Evolutionary conservation across 768 basidiomycete species (phyloP).

Genomic region (Pisolithus sp.): DNA sequence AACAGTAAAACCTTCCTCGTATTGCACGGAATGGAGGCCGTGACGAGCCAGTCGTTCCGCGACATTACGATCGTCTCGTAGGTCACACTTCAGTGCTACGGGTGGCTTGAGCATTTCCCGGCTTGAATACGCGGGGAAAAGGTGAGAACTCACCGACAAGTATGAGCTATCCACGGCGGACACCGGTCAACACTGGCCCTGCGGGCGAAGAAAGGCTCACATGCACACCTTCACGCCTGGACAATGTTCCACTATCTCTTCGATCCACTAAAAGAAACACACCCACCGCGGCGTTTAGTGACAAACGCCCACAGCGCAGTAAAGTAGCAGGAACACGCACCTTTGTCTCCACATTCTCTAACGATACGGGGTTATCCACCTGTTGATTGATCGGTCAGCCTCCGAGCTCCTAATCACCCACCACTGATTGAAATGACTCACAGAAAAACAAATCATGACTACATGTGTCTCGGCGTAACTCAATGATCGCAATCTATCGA

Average conservation of each 20-base stretch:
- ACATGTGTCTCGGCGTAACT: conserved; percentile 97
- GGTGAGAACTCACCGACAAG: conserved; percentile 66
- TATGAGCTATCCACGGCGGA: conserved; percentile 49
- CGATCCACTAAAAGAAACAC: conserved; percentile 69
- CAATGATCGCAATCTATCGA: conserved; percentile 88
- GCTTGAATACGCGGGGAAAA: not conserved
- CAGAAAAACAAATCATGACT: conserved; percentile 94
- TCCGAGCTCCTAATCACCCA: not conserved
- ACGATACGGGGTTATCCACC: conserved; percentile 91
- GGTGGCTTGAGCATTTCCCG: conserved; percentile 9
- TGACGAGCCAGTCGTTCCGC: conserved; percentile 68
- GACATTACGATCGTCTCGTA: conserved; percentile 75
- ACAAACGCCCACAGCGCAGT: not conserved
- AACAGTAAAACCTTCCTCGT: conserved; percentile 86
- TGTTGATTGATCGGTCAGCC: conserved; percentile 20
- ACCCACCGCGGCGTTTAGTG: not conserved
- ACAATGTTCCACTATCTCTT: conserved; percentile 88
- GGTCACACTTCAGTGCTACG: conserved; percentile 89
- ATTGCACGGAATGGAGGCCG: conserved; percentile 70
- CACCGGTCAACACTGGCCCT: conserved; percentile 4
- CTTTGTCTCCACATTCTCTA: conserved; percentile 95
- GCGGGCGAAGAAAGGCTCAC: conserved; percentile 1
- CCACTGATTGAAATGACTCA: conserved; percentile 29
- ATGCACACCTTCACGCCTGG: conserved; percentile 83
- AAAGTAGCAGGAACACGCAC: conserved; percentile 32